These are phyloP conservation scores for Kalmusia sp. DNA, from an alignment of 2,329 filamentous ascomycete species.

Conservation along the genomic window DNA sequence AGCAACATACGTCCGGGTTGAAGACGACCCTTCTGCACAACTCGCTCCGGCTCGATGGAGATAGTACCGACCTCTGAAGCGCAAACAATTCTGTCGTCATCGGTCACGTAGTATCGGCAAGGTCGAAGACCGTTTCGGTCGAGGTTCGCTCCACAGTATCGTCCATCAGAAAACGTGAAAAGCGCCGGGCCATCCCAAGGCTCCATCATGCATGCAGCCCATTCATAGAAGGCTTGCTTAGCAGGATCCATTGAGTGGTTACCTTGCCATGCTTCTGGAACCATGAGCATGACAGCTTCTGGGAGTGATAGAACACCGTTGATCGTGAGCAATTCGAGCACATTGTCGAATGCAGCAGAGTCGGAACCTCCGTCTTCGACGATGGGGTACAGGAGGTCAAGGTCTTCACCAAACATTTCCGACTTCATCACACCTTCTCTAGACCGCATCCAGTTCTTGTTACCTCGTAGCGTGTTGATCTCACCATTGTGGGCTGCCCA, in stretches of 20 bases:
- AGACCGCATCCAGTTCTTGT: slow-evolving; percentile 99
- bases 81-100: slow-evolving; percentile 96
- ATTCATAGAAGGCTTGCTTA: slow-evolving; percentile 98
- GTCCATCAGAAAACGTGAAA: slow-evolving; percentile 95
- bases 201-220: slow-evolving; percentile 98
- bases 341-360: slow-evolving; percentile 96
- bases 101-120: slow-evolving; percentile 95
- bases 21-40: slow-evolving; percentile 91
- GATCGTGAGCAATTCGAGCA: slow-evolving; percentile 90
- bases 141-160: slow-evolving; percentile 95
- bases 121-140: slow-evolving; percentile 95
- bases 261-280: slow-evolving; percentile 97
- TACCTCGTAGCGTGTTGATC: slow-evolving; percentile 95
- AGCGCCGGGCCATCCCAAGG: slow-evolving; percentile 97
- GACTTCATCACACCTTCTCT: slow-evolving; percentile 95
- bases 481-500: slow-evolving; percentile 99
- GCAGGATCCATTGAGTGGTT: slow-evolving; percentile 90
- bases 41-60: slow-evolving; percentile 83
- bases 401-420: slow-evolving; percentile 88
- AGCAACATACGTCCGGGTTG: slow-evolving; percentile 96
- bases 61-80: slow-evolving; percentile 97
- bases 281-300: slow-evolving; percentile 98
- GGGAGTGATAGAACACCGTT: slow-evolving; percentile 95
- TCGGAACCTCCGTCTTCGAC: slow-evolving; percentile 97
- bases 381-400: slow-evolving; percentile 89